phyloP scores from a whole-genome alignment of 2,329 filamentous ascomycete genomes.

The Colletotrichum sp. region DNA sequence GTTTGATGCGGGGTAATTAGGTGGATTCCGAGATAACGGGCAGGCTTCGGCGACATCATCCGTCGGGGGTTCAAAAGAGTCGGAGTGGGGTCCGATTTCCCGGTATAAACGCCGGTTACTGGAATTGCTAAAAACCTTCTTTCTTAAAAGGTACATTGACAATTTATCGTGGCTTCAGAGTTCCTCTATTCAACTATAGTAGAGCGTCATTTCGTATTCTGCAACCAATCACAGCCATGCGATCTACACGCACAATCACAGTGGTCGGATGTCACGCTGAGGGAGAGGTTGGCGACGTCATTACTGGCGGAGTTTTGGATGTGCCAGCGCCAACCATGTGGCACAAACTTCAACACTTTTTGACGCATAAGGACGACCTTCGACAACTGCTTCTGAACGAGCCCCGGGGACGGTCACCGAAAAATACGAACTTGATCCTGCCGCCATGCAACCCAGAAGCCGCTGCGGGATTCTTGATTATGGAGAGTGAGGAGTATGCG shows the following conservation, averaged over 20 bases:
- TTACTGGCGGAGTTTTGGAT: conserved; percentile 51
- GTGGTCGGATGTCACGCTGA: conserved; percentile 42
- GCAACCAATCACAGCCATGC: not conserved
- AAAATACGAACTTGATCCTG: conserved; percentile 39
- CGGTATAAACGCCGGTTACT: not conserved
- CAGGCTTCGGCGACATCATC: not conserved
- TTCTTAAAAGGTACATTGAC: not conserved
- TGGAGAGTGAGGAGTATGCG: conserved; percentile 24
- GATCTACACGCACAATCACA: conserved; percentile 26
- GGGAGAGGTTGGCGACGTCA: conserved; percentile 53
- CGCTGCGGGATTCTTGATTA: conserved; percentile 45
- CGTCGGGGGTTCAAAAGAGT: not conserved
- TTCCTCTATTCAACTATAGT: not conserved
- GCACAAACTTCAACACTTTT: conserved; percentile 50
- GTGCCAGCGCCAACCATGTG: conserved; percentile 48
- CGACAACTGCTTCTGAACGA: conserved; percentile 44
- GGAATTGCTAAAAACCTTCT: not conserved
- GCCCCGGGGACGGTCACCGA: conserved; percentile 40
- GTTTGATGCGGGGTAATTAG: not conserved
- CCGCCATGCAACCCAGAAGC: conserved; percentile 44
- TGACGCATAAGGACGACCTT: conserved; percentile 37
- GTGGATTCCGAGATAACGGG: not conserved
- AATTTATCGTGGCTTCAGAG: not conserved
- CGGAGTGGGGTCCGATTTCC: not conserved
- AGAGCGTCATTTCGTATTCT: not conserved